These are phyloP conservation scores for Penicillium egyptiacum DNA, from an alignment of 495 filamentous ascomycete species.

Conservation along the genomic window DNA sequence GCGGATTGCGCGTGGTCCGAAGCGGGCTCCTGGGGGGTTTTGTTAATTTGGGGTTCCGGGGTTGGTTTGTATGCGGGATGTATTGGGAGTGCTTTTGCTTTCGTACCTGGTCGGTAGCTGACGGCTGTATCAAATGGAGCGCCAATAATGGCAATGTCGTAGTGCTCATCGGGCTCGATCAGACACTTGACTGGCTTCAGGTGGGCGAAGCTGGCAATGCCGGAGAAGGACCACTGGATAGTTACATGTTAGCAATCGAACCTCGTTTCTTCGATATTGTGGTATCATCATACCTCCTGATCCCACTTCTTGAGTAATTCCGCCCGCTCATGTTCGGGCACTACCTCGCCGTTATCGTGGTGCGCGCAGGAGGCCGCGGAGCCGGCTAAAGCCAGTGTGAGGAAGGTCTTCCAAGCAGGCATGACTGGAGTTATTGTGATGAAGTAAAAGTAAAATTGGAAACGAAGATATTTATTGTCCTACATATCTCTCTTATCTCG, in stretches of 20 bases:
- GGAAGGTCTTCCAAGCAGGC: conserved; percentile 29
- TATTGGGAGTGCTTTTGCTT: conserved; percentile 1
- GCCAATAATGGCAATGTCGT: conserved; percentile 79
- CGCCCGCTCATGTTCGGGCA: conserved; percentile 43
- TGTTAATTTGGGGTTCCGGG: conserved; percentile 36
- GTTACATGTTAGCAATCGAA: not conserved
- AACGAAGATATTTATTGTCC: conserved; percentile 15
- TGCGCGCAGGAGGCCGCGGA: conserved; percentile 39
- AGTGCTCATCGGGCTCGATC: conserved; percentile 61
- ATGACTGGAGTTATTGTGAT: conserved; percentile 11
- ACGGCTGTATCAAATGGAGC: conserved; percentile 85
- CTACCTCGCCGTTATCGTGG: conserved; percentile 40
- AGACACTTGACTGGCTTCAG: conserved; percentile 72
- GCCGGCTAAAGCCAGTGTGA: conserved; percentile 41
- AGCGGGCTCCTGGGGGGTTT: conserved; percentile 61
- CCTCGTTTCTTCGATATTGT: not conserved
- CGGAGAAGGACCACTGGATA: conserved; percentile 69
- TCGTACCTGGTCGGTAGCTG: conserved; percentile 70
- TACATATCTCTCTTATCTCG: conserved; percentile 6
- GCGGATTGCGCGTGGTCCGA: conserved; percentile 79
- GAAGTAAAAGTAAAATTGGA: conserved; percentile 20
- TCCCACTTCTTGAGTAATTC: conserved; percentile 55
- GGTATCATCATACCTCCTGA: conserved; percentile 42
- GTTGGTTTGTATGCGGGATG: conserved; percentile 19
- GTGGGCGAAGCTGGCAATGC: conserved; percentile 80